Evolutionary conservation across 306 rosid species (phyloP).

Genomic region (Begonia masoniana): DNA sequence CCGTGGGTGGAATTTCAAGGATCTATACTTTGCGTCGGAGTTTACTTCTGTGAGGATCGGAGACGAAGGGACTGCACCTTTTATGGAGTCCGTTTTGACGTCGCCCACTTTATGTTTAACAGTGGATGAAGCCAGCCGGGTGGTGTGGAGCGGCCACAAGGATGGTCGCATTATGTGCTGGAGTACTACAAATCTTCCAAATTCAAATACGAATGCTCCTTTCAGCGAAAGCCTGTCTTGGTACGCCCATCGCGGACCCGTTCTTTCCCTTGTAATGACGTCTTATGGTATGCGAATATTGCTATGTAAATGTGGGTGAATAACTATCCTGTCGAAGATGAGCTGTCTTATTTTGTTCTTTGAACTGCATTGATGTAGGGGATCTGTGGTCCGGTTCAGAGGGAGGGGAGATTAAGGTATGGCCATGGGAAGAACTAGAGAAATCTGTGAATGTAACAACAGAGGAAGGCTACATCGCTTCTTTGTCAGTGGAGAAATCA

Average conservation of each 20-base stretch:
- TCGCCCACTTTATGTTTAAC: constrained; percentile 64
- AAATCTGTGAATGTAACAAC: constrained; percentile 42
- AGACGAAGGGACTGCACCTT: constrained; percentile 65
- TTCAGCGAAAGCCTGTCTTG: constrained; percentile 44
- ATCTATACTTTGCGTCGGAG: constrained; percentile 40
- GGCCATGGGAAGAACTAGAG: constrained; percentile 92
- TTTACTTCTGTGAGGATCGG: constrained; percentile 21
- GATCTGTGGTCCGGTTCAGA: constrained; percentile 98
- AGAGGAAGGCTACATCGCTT: constrained; percentile 58
- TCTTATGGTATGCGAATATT: constrained; percentile 22
- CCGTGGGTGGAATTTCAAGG: constrained; percentile 52
- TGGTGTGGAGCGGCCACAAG: constrained; percentile 83
- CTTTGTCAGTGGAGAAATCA: constrained; percentile 67
- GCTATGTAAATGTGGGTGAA: background rate
- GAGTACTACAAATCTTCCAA: constrained; percentile 33
- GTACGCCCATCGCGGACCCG: constrained; percentile 40
- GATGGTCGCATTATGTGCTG: constrained; percentile 82
- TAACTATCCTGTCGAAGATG: background rate
- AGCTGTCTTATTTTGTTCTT: too few species aligned
- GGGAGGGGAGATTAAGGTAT: constrained; percentile 69
- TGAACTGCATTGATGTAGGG: constrained; percentile 26
- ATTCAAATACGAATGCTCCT: background rate
- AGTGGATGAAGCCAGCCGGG: constrained; percentile 48
- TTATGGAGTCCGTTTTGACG: constrained; percentile 43
- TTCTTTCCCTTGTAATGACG: constrained; percentile 32